These are phyloP conservation scores for Nowakowskiella sp. DNA, from an alignment of 192 early-diverging fungal genomes.

Conservation along the genomic window DNA sequence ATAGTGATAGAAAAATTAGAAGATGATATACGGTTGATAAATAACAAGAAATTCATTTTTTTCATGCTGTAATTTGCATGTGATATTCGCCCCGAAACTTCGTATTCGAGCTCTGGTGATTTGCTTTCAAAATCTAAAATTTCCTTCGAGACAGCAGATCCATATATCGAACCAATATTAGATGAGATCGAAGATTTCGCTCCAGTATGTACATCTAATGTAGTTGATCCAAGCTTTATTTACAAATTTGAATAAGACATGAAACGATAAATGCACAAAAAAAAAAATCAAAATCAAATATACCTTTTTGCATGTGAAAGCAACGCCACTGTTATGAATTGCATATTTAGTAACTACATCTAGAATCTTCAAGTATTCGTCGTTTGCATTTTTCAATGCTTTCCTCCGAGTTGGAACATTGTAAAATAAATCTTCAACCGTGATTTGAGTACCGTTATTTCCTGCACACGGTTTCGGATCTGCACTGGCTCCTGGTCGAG, in stretches of 20 bases:
- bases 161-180: constrained; percentile 80
- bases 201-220: constrained; percentile 72
- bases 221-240: constrained; percentile 51
- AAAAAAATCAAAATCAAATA: neutral
- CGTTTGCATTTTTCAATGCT: constrained; percentile 73
- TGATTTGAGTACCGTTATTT: constrained; percentile 90
- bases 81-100: constrained; percentile 71
- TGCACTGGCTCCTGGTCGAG: constrained; percentile 58
- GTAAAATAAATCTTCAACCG: constrained; percentile 92
- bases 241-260: neutral
- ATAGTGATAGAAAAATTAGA: neutral
- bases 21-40: constrained; percentile 78
- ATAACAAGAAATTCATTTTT: constrained; percentile 77
- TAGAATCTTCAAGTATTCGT: constrained; percentile 86
- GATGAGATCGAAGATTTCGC: constrained; percentile 53
- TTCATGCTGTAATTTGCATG: constrained; percentile 85
- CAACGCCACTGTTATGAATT: constrained; percentile 77
- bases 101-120: constrained; percentile 44
- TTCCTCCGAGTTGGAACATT: constrained; percentile 79
- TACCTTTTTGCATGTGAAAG: constrained; percentile 88
- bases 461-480: constrained; percentile 93
- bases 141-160: constrained; percentile 67
- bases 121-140: constrained; percentile 56
- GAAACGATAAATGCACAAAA: neutral
- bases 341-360: constrained; percentile 89